phyloP scores from a whole-genome alignment of 1,284 basidiomycete genomes.

The Puccinia coronata region DNA sequence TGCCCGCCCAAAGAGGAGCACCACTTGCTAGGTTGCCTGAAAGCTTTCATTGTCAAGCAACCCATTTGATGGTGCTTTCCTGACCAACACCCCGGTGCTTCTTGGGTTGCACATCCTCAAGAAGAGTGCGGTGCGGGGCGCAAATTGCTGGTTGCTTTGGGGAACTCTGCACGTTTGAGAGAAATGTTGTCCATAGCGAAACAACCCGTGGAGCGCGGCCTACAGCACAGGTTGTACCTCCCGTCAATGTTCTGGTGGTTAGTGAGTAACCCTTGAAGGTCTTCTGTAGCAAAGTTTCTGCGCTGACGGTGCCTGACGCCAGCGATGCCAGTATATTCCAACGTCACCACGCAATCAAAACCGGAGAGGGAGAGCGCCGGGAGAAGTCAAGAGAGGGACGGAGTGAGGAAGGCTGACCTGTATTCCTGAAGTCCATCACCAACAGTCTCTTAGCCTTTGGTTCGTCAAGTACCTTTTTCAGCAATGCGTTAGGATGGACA shows the following conservation, averaged over 20 bases:
- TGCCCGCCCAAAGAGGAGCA: background rate
- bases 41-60: background rate
- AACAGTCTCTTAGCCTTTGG: slow-evolving; percentile 2
- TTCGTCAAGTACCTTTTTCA: background rate
- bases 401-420: background rate
- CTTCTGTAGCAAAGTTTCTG: slow-evolving; percentile 4
- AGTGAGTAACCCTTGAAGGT: slow-evolving; percentile 7
- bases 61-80: background rate
- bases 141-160: background rate
- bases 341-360: background rate
- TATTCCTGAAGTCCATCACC: slow-evolving; percentile 19
- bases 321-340: background rate
- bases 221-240: background rate
- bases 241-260: background rate
- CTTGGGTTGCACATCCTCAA: slow-evolving; percentile 1
- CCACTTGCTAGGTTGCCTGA: background rate
- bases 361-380: background rate
- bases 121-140: background rate
- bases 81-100: background rate
- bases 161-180: background rate
- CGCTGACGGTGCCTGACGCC: background rate
- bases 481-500: background rate
- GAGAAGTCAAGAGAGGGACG: too few relatives aligned
- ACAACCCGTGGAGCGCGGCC: background rate
- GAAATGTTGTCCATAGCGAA: background rate